phyloP scores from a whole-genome alignment of 139 green algal genomes.

The Ulvella scutata region DNA sequence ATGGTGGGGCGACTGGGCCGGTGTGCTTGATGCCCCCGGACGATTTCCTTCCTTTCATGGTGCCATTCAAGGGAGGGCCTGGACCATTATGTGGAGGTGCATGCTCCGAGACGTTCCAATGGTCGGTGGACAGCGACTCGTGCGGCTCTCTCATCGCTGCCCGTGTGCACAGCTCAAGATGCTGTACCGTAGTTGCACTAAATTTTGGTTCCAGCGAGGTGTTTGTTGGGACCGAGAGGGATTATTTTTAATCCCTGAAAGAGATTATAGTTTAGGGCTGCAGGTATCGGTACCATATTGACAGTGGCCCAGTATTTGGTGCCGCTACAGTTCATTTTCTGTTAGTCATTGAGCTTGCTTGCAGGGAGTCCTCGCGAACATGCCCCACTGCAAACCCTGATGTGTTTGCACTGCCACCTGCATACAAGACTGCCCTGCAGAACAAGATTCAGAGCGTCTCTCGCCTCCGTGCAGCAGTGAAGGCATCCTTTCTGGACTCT shows the following conservation, averaged over 20 bases:
- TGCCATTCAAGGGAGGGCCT: constrained; percentile 54
- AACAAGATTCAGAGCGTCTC: constrained; percentile 51
- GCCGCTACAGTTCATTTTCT: too few relatives aligned
- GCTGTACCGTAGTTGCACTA: too few relatives aligned
- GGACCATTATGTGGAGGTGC: constrained; percentile 27
- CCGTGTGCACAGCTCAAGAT: too few relatives aligned
- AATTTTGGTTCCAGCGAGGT: too few relatives aligned
- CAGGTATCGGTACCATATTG: too few relatives aligned
- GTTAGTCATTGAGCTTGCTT: too few relatives aligned
- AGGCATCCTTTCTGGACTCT: constrained; percentile 41
- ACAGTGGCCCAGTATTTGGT: too few relatives aligned
- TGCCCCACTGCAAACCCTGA: not conserved
- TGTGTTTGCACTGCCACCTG: constrained; percentile 59
- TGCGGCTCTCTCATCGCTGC: too few relatives aligned
- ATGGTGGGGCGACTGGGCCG: not conserved
- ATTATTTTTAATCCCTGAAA: too few relatives aligned
- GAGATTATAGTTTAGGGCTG: too few relatives aligned
- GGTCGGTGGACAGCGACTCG: not conserved
- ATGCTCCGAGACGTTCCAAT: constrained; percentile 4
- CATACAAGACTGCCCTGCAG: constrained; percentile 59
- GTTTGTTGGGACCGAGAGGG: too few relatives aligned
- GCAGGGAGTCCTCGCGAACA: not conserved
- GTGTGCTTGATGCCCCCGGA: constrained; percentile 51
- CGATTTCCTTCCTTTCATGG: constrained; percentile 66
- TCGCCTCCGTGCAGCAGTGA: constrained; percentile 47